These are phyloP conservation scores for Lagenaria siceraria DNA, from an alignment of 306 rosid genomes.

Conservation along the genomic window DNA sequence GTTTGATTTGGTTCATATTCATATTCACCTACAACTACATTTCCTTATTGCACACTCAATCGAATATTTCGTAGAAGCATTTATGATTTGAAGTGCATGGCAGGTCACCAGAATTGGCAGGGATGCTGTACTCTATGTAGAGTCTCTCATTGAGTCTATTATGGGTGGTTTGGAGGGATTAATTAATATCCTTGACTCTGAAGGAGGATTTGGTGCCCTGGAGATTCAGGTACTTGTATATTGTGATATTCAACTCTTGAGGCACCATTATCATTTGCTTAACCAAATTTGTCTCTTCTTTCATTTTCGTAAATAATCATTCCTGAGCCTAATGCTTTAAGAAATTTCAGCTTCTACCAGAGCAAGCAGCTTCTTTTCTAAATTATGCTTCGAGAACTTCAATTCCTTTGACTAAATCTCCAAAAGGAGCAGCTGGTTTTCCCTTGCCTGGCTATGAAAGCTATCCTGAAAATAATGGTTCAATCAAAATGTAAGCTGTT, in stretches of 20 bases:
- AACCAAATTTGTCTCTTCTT: not conserved
- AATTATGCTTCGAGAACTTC: conserved; percentile 73
- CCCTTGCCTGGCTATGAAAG: conserved; percentile 97
- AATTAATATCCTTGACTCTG: conserved; percentile 92
- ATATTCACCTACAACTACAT: not conserved
- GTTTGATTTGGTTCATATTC: not conserved
- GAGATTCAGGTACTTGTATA: conserved; percentile 66
- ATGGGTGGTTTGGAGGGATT: conserved; percentile 99
- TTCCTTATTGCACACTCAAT: not conserved
- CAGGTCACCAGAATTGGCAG: conserved; percentile 95
- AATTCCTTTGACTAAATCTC: conserved; percentile 61
- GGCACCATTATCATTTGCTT: not conserved
- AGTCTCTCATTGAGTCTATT: conserved; percentile 93
- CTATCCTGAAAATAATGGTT: conserved; percentile 79
- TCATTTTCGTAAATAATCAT: conserved; percentile 9
- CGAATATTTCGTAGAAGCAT: not conserved
- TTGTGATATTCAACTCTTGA: not conserved
- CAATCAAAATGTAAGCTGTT: conserved; percentile 75
- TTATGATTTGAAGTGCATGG: conserved; percentile 15
- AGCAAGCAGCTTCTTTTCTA: conserved; percentile 89
- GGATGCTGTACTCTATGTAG: conserved; percentile 97
- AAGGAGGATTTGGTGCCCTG: conserved; percentile 98
- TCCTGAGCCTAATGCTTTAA: conserved; percentile 23
- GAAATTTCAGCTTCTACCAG: conserved; percentile 81
- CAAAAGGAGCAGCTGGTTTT: conserved; percentile 60